Evolutionary conservation across 768 basidiomycete species (phyloP), one percentile per base, ranked within the genome.

Genomic region (Royoungia palumana): DNA sequence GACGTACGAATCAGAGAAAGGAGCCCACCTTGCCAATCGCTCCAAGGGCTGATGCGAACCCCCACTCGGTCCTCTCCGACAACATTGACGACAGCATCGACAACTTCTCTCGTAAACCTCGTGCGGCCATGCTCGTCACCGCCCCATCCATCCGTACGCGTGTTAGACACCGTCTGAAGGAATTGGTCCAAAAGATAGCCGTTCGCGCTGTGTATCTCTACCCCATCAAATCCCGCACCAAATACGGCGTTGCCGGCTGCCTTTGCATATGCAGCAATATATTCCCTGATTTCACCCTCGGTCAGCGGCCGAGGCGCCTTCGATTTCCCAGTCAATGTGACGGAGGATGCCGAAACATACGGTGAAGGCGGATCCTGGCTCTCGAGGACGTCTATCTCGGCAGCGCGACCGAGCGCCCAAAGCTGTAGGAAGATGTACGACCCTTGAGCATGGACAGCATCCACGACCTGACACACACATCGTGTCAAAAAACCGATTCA

Each of bases 61-160:
- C 68, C 81, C 2, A 77, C 73, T 20, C 72, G 72, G 22, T 78
- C 74, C 25, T 70, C 63, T 0, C 87, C 86, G 32, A 87, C 65
- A 1, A 76, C 75, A 0, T 72, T 60, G 2, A 67, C 69, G 34
- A 79, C 65, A 6, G 74, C 74, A n/a, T 72, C 60, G n/a, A 75
- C 55, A 25, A 79, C 66, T 55, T 76, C 72, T 16, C 76, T 65
- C 2, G 63, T 50, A 59, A 83, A 80, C 12, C 76, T 65, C 2
- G 67, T 59, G 9, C 80, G 60, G 47, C 77, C 77, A 53, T 78
- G 75, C 35, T 77, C 56, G 30, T 74, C 78, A 1, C 87, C 86
- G 0, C 87, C 87, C 62, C 84, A 89, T 44, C 73, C 69, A 61
- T 88, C 85, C 13, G 75, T 78, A 14, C 83, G 73, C 12, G 70